These are phyloP conservation scores for Pythium rishiriense DNA, from an alignment of 352 stramenopile genomes.

Conservation along the genomic window DNA sequence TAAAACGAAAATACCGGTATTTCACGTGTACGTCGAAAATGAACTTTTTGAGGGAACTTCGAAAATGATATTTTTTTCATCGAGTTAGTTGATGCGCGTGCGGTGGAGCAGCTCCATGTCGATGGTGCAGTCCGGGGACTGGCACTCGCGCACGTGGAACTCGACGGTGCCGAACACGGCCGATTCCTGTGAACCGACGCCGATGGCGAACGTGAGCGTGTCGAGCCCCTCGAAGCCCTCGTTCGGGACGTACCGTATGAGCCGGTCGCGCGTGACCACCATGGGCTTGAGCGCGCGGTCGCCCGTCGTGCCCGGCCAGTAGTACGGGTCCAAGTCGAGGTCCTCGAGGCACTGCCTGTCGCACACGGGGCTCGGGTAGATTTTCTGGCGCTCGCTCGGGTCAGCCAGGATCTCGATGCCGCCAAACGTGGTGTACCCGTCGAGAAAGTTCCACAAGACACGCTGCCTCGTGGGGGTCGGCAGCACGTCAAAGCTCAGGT, in stretches of 20 bases:
- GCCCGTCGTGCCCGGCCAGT: slow-evolving; percentile 43
- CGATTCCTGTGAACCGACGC: slow-evolving; percentile 43
- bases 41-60: neutral
- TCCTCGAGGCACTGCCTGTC: slow-evolving; percentile 43
- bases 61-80: neutral
- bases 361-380: slow-evolving; percentile 47
- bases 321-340: slow-evolving; percentile 59
- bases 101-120: slow-evolving; percentile 21
- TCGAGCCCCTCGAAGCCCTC: slow-evolving; percentile 50
- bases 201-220: slow-evolving; percentile 60
- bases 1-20: neutral
- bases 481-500: slow-evolving; percentile 46
- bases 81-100: neutral
- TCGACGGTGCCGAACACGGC: slow-evolving; percentile 53
- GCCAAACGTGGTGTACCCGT: slow-evolving; percentile 41
- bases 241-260: slow-evolving; percentile 64
- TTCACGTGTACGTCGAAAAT: neutral
- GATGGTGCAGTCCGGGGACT: slow-evolving; percentile 38
- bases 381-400: slow-evolving; percentile 50
- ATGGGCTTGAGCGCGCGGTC: slow-evolving; percentile 53
- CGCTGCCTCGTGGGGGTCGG: slow-evolving; percentile 39
- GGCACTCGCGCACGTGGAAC: slow-evolving; percentile 54
- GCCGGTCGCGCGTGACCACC: slow-evolving; percentile 37
- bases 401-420: slow-evolving; percentile 55
- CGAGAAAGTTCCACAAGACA: slow-evolving; percentile 48